Evolutionary conservation across 1,284 basidiomycete species (phyloP).

Genomic region (Boletus smithii): DNA sequence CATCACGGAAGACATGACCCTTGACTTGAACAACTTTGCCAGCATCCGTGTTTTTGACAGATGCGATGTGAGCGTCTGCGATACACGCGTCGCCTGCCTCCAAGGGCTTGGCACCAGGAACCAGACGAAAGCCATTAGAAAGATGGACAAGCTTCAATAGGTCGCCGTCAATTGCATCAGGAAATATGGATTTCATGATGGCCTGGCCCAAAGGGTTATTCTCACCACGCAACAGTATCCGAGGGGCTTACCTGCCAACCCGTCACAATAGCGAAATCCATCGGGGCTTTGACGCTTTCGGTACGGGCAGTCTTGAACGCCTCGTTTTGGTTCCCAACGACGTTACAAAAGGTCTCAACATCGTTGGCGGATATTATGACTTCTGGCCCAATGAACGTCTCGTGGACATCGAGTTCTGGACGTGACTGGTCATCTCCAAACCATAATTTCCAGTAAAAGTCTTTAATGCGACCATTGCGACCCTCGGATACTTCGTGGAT

Average conservation of each 20-base stretch:
- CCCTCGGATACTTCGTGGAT: constrained; percentile 88
- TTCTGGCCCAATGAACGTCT: constrained; percentile 81
- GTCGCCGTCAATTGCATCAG: constrained; percentile 86
- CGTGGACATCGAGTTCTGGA: constrained; percentile 71
- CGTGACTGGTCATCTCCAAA: constrained; percentile 81
- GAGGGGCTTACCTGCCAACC: constrained; percentile 82
- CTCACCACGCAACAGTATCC: neutral
- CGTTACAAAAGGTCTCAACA: constrained; percentile 88
- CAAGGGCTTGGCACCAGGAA: constrained; percentile 76
- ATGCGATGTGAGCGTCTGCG: constrained; percentile 84
- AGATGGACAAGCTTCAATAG: constrained; percentile 94
- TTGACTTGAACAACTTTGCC: constrained; percentile 95
- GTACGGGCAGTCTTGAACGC: constrained; percentile 79
- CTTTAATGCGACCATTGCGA: constrained; percentile 91
- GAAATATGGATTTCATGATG: constrained; percentile 97
- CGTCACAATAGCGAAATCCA: constrained; percentile 98
- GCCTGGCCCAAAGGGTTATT: constrained; percentile 50
- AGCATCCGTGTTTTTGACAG: constrained; percentile 87
- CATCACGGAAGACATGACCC: constrained; percentile 76
- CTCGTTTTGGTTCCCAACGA: constrained; percentile 92
- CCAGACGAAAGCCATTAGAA: constrained; percentile 91
- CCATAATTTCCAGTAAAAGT: constrained; percentile 97
- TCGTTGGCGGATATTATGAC: constrained; percentile 73
- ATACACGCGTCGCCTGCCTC: constrained; percentile 88
- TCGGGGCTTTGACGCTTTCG: constrained; percentile 78